Evolutionary conservation across 1,284 basidiomycete species (phyloP), one percentile per base, ranked within the genome.

Genomic region (Cutaneotrichosporon mucoides): DNA sequence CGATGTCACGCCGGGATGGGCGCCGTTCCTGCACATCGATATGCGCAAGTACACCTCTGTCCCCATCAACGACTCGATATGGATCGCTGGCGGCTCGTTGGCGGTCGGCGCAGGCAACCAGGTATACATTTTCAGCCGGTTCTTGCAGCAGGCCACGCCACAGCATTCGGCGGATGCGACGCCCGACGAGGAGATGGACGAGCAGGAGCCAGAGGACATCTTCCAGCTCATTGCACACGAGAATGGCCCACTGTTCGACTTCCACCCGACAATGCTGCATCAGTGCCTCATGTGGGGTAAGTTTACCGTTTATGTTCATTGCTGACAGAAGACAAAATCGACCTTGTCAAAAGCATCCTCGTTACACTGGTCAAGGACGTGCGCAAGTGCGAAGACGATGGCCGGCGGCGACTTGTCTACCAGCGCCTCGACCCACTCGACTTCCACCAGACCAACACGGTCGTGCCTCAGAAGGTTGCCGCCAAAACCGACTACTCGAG

Each of bases 271-370:
- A 67, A 88, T 94, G 82, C 76, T 96, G 11, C 79, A 91, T n/a
- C 93, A 95, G 70, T 92, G 90, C 70, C 80, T 96, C 45, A 78
- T 94, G 11, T 94, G 92, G 90, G 87, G 92, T 93, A 65, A 62
- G 84, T 65, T 6, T n/a, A 5, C 4, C 6, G 5, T 13, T n/a
- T 12, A 3, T 45, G 42, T 24, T 24, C 24, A 24, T 12, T 35
- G 44, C 43, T 56, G 40, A 53, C 47, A 10, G 1, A 68, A 92
- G 89, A 86, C 55, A 92, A 93, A 77, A 77, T 89, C 52, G 87
- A 88, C 60, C 75, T 93, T 5, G 92, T 93, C 48, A 92, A 92
- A 68, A 84, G 84, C 15, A 85, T 91, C 63, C 85, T 92, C 53
- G 76, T 86, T 40, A 86, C 86, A 54, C 82, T 96, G 12, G 82